Base-by-base conservation (phyloP, 2,329 filamentous ascomycete genomes). In the Beauveria varroae region DNA sequence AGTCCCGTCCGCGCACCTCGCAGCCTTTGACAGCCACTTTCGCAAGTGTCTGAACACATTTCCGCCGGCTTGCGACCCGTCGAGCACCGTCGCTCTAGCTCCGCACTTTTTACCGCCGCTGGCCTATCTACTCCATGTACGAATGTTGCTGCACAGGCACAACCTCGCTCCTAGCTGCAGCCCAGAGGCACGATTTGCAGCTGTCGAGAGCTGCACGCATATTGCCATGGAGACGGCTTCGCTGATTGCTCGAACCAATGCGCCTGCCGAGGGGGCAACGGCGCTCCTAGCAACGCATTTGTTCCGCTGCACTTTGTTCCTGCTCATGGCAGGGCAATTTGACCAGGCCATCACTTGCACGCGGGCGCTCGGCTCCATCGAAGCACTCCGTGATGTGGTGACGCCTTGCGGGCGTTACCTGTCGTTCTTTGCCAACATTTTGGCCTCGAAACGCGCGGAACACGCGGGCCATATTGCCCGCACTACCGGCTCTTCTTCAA, bases 141-240 rank as follows among this genome's bases (percentile, higher is more conserved):
- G 91, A n/a, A 82, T 97, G 34, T 79, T 95, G 43, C 82, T 99
- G 9, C 91, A 96, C 73, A 86, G 95, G 47, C 92, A 96, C 68
- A 97, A 98, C 69, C 80, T 98, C 9, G 87, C 86, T 0, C 89
- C 92, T 0, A 79, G 79, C 10, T 92, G 88, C 68, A 81, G 87
- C 0, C 73, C 78, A 1, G 81, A 88, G 37, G 84, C 87, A 47
- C 85, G 93, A 49, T 75, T 81, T 3, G 82, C 85, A 7, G 92
- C 95, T 1, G 77, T 97, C 30, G 87, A 93, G 62, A 85, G 88
- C 65, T 97, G 93, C 71, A 83, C 88, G 2, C 79, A 81, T 7
- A 86, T 88, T 9, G 86, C 90, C 0, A 81, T 89, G 61, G 92
- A 96, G 65, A 97, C 93, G 0, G 87, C 90, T 0, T 83, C 83